Percentiles rank a stretch among this genome's conserved stretches.
Evolutionary conservation across 2,329 filamentous ascomycete genomes (phyloP).

Genomic region (Aspergillus ruber): DNA sequence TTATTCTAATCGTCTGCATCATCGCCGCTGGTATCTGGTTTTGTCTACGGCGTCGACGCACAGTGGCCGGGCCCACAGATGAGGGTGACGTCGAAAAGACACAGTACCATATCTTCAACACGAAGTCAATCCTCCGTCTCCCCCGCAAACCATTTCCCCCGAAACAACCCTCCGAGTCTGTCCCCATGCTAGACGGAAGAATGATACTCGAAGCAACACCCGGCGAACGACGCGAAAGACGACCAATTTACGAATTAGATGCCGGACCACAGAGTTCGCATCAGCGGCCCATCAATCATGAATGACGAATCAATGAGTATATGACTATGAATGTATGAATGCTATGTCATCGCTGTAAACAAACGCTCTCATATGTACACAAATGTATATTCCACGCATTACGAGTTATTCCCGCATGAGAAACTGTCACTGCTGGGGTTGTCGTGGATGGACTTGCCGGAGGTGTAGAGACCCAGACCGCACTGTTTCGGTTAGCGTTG

Average conservation of each 20-base stretch:
- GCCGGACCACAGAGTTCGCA: slow-evolving; percentile 12
- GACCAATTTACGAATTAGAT: slow-evolving; percentile 14
- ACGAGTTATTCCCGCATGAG: slow-evolving; percentile 10
- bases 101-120: background rate
- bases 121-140: too few species aligned
- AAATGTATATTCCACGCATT: slow-evolving; percentile 1
- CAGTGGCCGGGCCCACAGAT: too few species aligned
- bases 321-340: background rate
- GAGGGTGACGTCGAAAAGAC: background rate
- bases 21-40: slow-evolving; percentile 12
- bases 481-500: slow-evolving; percentile 1
- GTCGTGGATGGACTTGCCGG: slow-evolving; percentile 10
- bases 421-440: slow-evolving; percentile 6
- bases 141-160: slow-evolving; percentile 11
- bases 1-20: slow-evolving; percentile 33
- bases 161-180: background rate
- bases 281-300: slow-evolving; percentile 14
- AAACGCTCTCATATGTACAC: background rate
- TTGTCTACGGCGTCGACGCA: slow-evolving; percentile 8
- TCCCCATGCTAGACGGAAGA: slow-evolving; percentile 15
- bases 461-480: slow-evolving; percentile 9
- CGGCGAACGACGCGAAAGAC: background rate
- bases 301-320: background rate
- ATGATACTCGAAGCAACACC: slow-evolving; percentile 15
- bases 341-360: background rate